Percentiles rank a stretch among this genome's conserved stretches.
Evolutionary conservation across 139 green algal species (phyloP).

Genomic region (Chlamydomonas applanata): DNA sequence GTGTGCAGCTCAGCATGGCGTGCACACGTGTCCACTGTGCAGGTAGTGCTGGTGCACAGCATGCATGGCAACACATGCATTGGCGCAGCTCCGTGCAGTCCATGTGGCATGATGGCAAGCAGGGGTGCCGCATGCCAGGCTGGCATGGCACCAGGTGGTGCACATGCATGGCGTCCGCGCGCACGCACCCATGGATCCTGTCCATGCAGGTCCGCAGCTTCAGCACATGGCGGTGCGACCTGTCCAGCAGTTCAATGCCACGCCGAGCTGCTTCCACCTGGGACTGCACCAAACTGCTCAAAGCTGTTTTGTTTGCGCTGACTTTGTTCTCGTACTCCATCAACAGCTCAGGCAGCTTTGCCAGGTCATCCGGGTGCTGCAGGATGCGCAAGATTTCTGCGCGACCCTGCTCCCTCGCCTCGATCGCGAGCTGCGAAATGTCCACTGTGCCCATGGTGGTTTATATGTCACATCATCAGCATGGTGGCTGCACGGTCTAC

Average conservation of each 20-base stretch:
- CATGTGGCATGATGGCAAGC: too few relatives aligned
- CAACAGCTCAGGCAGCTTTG: conserved; percentile 38
- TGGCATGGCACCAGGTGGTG: too few relatives aligned
- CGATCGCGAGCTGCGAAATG: conserved; percentile 21
- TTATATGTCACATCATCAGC: too few relatives aligned
- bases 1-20: conserved; percentile 1
- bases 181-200: conserved; percentile 41
- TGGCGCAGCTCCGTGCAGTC: background rate
- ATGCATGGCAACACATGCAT: background rate
- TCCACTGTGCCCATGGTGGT: conserved; percentile 12
- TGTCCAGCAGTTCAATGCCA: conserved; percentile 71
- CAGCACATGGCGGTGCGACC: conserved; percentile 46
- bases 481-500: too few relatives aligned
- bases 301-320: conserved; percentile 19
- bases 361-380: conserved; percentile 65
- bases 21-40: background rate
- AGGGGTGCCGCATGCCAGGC: too few relatives aligned
- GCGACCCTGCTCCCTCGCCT: conserved; percentile 41
- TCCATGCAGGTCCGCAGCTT: conserved; percentile 49
- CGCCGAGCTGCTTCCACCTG: conserved; percentile 56
- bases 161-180: background rate
- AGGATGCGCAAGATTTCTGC: conserved; percentile 46
- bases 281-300: conserved; percentile 11
- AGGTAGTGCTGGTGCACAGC: background rate
- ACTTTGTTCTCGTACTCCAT: conserved; percentile 43